These are phyloP conservation scores for Spirogloea muscicola DNA, from an alignment of 139 green algal species.

Conservation along the genomic window DNA sequence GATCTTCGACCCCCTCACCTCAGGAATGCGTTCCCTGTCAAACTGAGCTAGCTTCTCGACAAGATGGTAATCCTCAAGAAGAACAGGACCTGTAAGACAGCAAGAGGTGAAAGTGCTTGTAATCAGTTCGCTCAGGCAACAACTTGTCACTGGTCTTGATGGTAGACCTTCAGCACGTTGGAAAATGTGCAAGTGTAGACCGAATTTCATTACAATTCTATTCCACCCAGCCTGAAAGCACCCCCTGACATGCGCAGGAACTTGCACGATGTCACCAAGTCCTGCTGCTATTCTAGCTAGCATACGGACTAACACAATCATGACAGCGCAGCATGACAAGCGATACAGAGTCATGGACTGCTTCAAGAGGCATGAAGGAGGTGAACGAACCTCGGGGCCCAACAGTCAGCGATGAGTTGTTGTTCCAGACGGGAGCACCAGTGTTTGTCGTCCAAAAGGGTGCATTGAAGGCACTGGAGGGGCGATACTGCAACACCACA, in stretches of 20 bases:
- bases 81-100: constrained; percentile 50
- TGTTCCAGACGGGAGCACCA: constrained; percentile 87
- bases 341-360: background rate
- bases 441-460: constrained; percentile 87
- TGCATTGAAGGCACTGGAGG: constrained; percentile 49
- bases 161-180: background rate
- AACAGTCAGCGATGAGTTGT: constrained; percentile 84
- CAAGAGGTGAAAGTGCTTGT: background rate
- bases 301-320: background rate
- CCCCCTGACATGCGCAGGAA: background rate
- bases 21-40: constrained; percentile 91
- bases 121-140: background rate
- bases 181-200: background rate
- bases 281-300: background rate
- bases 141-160: background rate
- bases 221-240: background rate
- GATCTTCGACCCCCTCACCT: no score
- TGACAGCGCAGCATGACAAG: background rate
- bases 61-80: constrained; percentile 89
- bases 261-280: no score
- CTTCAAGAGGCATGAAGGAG: background rate
- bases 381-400: constrained; percentile 52
- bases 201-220: background rate
- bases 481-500: constrained; percentile 24
- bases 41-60: constrained; percentile 95